Evolutionary conservation across 345 rosid genomes (phyloP), one percentile per base, ranked within the genome.

Genomic region (Citrus maxima): DNA sequence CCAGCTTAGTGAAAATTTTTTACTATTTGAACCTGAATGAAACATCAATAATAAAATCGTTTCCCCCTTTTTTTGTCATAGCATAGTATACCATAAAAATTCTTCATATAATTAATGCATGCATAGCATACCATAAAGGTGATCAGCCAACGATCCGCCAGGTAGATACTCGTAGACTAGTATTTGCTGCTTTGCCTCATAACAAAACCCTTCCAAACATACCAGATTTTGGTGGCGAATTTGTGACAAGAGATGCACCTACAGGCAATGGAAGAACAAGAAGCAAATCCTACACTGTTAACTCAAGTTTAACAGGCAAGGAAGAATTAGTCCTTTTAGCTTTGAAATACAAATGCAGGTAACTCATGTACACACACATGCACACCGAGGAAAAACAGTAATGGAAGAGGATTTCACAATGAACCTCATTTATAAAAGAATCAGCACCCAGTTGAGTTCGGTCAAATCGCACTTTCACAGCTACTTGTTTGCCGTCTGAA

Each of bases 391-490:
- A 4, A 65, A 10, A n/a, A 81, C 22, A 35, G 34, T 38, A 67
- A 73, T 27, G 9, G 13, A 2, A 49, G 72, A 77, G 62, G 74
- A 62, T 40, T 67, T 76, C 74, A 54, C 76, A 25, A 49, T 71
- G 70, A 78, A 95, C 98, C 98, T 93, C 98, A 73, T 95, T 95
- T 72, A 92, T 84, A 77, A 93, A 95, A 81, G 98, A 95, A 83
- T 93, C 98, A 56, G 98, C 95, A 60, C 98, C 97, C 30, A 95
- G 90, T 86, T 93, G 98, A 82, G 89, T 88, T 81, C 81, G 86
- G 72, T 93, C 98, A 66, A 87, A 91, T 80, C 98, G 85, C 51
- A 95, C 98, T 93, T 95, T 95, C 35, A 95, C 95, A 1, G 98
- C 98, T 54, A 95, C 94, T 42, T 79, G 76, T 87, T 88, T 93